These are phyloP conservation scores for Apiotrichum sp. DNA, from an alignment of 1,284 basidiomycete genomes.

Conservation along the genomic window DNA sequence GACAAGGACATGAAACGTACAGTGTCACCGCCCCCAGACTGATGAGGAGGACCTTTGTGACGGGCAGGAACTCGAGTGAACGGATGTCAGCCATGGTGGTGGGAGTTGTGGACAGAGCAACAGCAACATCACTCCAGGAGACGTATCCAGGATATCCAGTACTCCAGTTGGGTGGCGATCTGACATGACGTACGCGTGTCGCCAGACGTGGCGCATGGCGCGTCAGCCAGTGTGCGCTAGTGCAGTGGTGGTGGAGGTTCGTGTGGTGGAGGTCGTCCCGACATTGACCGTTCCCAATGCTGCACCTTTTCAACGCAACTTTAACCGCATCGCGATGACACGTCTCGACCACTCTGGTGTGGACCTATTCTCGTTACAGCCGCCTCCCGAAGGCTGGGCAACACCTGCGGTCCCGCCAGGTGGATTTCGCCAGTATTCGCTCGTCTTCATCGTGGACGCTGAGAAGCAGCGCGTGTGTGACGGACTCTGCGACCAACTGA, in stretches of 20 bases:
- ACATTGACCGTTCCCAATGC: no score
- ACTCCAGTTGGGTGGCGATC: no score
- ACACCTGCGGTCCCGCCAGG: not conserved
- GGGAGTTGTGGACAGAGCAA: not conserved
- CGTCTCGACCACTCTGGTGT: not conserved
- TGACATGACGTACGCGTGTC: not conserved
- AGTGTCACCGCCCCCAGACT: slow-evolving; percentile 63
- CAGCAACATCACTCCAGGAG: not conserved
- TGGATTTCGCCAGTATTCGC: not conserved
- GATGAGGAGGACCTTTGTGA: slow-evolving; percentile 49
- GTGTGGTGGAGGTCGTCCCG: no score
- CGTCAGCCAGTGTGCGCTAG: no score
- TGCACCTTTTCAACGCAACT: not conserved
- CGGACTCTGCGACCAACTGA: not conserved
- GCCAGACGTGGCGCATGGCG: not conserved
- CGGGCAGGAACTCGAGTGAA: slow-evolving; percentile 11
- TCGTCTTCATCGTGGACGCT: not conserved
- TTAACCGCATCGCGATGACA: not conserved
- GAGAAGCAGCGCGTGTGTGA: not conserved
- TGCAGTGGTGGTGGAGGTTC: no score
- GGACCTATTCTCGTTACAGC: not conserved
- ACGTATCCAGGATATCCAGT: not conserved
- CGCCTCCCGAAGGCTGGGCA: not conserved
- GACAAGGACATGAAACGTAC: slow-evolving; percentile 12
- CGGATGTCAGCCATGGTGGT: not conserved